Conservation (phyloP, 768 basidiomycete genomes). For the Calocera viscosa region DNA sequence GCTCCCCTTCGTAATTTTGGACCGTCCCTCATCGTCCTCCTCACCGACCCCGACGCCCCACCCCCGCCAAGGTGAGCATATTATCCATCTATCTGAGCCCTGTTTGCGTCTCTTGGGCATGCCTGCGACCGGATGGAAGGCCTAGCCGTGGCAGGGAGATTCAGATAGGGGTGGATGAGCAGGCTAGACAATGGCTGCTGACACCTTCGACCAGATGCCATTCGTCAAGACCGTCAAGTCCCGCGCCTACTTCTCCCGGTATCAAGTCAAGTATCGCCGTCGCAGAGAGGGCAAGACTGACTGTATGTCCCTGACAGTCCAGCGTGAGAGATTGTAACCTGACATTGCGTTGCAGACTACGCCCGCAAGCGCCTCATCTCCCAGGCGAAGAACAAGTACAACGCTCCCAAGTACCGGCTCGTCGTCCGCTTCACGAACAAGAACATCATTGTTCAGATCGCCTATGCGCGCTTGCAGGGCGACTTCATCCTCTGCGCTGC, state of each 20-base stretch:
- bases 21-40: not conserved
- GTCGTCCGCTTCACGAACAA: conserved; percentile 99
- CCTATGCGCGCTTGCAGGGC: conserved; percentile 94
- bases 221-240: conserved; percentile 98
- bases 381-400: conserved; percentile 99
- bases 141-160: not conserved
- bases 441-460: conserved; percentile 87
- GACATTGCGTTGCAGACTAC: conserved; percentile 49
- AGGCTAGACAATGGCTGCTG: not conserved
- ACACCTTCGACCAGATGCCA: conserved; percentile 38
- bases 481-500: conserved; percentile 87
- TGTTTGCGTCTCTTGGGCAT: not conserved
- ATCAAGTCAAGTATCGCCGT: conserved; percentile 97
- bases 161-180: not conserved
- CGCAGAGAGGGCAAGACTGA: conserved; percentile 98
- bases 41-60: conserved; percentile 7
- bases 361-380: conserved; percentile 93
- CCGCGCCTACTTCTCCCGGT: conserved; percentile 93
- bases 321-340: not conserved
- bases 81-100: not conserved
- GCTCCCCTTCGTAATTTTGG: not conserved
- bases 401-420: conserved; percentile 94
- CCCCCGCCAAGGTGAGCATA: conserved; percentile 1
- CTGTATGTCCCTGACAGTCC: conserved; percentile 41
- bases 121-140: not conserved